A percentile compares a stretch with the other conserved stretches of the same genome.
Evolutionary conservation across 208 protist species (phyloP).

Genomic region (Acanthamoeba rhysodes): DNA sequence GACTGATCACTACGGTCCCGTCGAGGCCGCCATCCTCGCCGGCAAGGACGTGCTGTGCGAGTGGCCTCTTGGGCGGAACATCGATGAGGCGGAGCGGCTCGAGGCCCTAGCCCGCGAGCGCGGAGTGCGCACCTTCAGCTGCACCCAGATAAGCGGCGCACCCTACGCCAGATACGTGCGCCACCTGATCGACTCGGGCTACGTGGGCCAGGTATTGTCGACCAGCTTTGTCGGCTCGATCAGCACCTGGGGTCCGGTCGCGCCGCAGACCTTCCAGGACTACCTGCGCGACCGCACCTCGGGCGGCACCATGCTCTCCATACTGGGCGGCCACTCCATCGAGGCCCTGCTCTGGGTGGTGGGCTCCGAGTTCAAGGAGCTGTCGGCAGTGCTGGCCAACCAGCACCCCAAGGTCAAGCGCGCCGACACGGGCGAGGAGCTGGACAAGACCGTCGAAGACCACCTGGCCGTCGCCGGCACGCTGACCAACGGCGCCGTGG

Average conservation of each 20-base stretch:
- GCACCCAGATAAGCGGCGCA: neutral
- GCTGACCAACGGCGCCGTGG: slow-evolving; percentile 33
- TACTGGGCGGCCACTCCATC: neutral
- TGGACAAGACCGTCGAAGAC: slow-evolving; percentile 14
- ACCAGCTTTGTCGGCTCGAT: slow-evolving; percentile 23
- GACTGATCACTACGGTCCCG: neutral
- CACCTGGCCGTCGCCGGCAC: neutral
- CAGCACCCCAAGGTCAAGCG: slow-evolving; percentile 25
- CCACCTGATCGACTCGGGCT: slow-evolving; percentile 17
- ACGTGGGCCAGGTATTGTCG: neutral
- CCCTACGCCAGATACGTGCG: slow-evolving; percentile 16
- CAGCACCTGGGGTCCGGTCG: slow-evolving; percentile 5
- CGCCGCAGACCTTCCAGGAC: neutral
- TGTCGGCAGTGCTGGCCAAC: slow-evolving; percentile 1
- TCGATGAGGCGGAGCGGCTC: neutral
- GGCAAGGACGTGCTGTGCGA: slow-evolving; percentile 65
- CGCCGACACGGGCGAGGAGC: neutral
- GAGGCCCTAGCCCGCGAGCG: neutral
- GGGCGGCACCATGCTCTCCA: slow-evolving; percentile 1
- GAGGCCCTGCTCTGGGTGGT: slow-evolving; percentile 1
- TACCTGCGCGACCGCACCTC: neutral
- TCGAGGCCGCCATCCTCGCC: neutral
- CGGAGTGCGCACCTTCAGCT: slow-evolving; percentile 23
- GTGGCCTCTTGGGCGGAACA: neutral
- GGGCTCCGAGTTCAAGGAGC: neutral